Percentiles rank a stretch among this genome's conserved stretches.
phyloP scores from a whole-genome alignment of 169 alveolate genomes.

The Plasmodium chabaudi region DNA sequence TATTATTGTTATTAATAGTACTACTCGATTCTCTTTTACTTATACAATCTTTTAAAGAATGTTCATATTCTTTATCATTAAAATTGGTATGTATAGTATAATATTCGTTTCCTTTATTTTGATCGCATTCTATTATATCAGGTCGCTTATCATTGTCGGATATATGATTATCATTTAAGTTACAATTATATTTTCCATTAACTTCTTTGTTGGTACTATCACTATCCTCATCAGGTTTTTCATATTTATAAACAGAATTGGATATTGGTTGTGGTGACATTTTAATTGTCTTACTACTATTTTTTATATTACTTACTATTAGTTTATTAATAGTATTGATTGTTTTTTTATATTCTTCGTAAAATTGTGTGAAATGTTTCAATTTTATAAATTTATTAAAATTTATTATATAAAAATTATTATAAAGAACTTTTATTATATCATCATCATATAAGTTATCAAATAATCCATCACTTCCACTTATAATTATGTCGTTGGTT shows the following conservation, averaged over 20 bases:
- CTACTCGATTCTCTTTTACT: constrained; percentile 11
- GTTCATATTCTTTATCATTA: background rate
- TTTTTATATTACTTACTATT: background rate
- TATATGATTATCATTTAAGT: too few species aligned
- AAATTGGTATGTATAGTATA: background rate
- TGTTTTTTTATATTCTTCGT: constrained; percentile 19
- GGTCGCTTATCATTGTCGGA: too few species aligned
- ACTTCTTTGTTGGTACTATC: too few species aligned
- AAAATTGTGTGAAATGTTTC: constrained; percentile 19
- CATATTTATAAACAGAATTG: too few species aligned
- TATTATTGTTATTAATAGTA: background rate
- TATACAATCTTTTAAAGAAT: constrained; percentile 4
- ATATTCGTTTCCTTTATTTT: background rate
- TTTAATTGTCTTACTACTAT: background rate
- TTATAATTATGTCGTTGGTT: constrained; percentile 46
- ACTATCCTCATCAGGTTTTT: too few species aligned
- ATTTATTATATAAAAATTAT: constrained; percentile 49
- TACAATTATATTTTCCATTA: too few species aligned
- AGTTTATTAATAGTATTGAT: background rate
- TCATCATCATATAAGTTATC: constrained; percentile 76
- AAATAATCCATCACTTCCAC: constrained; percentile 75
- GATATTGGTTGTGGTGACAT: too few species aligned
- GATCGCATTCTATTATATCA: too few species aligned
- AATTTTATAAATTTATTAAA: constrained; percentile 39
- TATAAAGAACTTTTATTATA: constrained; percentile 49